These are phyloP conservation scores for Apiospora koreana DNA, from an alignment of 2,329 filamentous ascomycete species.

Conservation along the genomic window DNA sequence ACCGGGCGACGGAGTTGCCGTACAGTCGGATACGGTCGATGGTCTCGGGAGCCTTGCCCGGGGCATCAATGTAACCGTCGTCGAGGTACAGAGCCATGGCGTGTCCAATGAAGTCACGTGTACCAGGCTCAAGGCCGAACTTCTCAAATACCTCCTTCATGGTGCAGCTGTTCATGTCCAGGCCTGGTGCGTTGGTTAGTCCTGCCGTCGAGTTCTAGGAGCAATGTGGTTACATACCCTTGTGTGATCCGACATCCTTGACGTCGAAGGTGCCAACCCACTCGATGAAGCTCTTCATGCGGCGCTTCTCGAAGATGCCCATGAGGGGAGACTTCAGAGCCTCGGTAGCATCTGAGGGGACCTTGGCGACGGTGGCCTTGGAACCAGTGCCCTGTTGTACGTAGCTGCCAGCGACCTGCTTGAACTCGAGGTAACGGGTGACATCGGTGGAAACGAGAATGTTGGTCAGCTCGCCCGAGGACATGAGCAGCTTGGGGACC, in stretches of 20 bases:
- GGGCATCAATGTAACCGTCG: constrained; percentile 78
- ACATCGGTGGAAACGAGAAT: constrained; percentile 96
- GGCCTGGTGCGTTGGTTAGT: constrained; percentile 51
- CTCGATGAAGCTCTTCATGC: constrained; percentile 95
- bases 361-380: constrained; percentile 93
- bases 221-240: constrained; percentile 61
- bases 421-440: constrained; percentile 87
- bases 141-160: constrained; percentile 99
- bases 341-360: constrained; percentile 89
- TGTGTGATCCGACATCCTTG: constrained; percentile 83
- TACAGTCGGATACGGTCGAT: constrained; percentile 94
- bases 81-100: constrained; percentile 96
- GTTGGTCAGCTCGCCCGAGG: constrained; percentile 96
- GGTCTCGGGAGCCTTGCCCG: constrained; percentile 77
- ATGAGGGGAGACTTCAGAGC: constrained; percentile 91
- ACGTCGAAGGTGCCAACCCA: constrained; percentile 88
- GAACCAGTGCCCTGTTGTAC: constrained; percentile 84
- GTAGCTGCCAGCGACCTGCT: constrained; percentile 92
- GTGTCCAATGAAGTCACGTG: constrained; percentile 95
- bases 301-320: constrained; percentile 96
- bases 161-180: constrained; percentile 75
- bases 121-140: constrained; percentile 86
- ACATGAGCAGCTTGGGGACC: constrained; percentile 98
- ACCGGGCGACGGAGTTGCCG: constrained; percentile 95
- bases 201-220: neutral